These are phyloP conservation scores for Acer yangbiense DNA, from an alignment of 345 rosid genomes.

Conservation along the genomic window DNA sequence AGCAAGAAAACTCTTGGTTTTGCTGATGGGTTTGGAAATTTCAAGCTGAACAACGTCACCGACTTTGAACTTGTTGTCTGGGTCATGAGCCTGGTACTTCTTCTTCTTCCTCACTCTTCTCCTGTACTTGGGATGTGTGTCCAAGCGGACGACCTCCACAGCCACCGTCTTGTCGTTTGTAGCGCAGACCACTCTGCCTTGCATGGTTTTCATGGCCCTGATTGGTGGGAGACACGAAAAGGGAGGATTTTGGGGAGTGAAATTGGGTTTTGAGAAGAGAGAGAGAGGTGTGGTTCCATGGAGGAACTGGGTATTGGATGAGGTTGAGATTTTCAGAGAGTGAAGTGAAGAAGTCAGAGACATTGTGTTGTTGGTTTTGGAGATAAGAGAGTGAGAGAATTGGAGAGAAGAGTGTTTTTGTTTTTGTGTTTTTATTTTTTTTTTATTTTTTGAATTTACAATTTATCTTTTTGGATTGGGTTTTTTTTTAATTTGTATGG, in stretches of 20 bases:
- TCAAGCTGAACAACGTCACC: slow-evolving; percentile 80
- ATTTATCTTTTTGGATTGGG: background rate
- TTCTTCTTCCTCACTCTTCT: slow-evolving; percentile 86
- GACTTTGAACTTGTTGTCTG: slow-evolving; percentile 70
- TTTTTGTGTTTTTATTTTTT: background rate
- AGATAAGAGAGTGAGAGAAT: background rate
- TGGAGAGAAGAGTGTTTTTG: background rate
- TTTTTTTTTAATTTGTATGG: background rate
- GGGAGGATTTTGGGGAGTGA: slow-evolving; percentile 8
- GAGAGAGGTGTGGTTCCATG: slow-evolving; percentile 56
- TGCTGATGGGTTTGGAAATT: slow-evolving; percentile 80
- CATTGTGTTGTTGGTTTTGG: slow-evolving; percentile 20
- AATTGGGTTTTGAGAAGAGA: slow-evolving; percentile 48
- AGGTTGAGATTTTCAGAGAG: slow-evolving; percentile 43
- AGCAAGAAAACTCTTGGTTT: slow-evolving; percentile 76
- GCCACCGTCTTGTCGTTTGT: slow-evolving; percentile 85
- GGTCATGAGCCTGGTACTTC: slow-evolving; percentile 96
- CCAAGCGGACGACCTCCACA: slow-evolving; percentile 75
- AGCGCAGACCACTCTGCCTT: slow-evolving; percentile 82
- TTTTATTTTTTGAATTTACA: background rate
- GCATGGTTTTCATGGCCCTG: slow-evolving; percentile 72
- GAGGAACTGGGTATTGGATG: slow-evolving; percentile 38
- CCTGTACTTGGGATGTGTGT: slow-evolving; percentile 86
- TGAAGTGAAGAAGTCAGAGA: slow-evolving; percentile 44
- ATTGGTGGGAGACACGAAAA: slow-evolving; percentile 42